Evolutionary conservation across 2,329 filamentous ascomycete genomes (phyloP).

Genomic region (Colletotrichum navitas): DNA sequence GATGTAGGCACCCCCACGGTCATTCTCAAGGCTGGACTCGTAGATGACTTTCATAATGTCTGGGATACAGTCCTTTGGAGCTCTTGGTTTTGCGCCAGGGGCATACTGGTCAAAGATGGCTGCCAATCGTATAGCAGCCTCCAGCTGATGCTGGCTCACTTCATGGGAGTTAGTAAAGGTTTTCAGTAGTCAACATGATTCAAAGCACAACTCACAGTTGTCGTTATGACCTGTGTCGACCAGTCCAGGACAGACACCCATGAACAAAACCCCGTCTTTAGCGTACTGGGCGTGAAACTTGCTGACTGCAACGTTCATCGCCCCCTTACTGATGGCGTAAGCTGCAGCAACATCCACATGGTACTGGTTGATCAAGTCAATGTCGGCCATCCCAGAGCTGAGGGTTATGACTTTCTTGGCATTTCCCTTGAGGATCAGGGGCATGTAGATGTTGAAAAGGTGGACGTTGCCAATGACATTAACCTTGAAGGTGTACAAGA

Average conservation of each 20-base stretch:
- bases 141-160: slow-evolving; percentile 48
- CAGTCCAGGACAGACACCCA: slow-evolving; percentile 64
- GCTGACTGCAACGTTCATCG: slow-evolving; percentile 63
- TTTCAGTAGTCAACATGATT: not conserved
- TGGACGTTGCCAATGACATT: slow-evolving; percentile 67
- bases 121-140: slow-evolving; percentile 45
- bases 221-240: slow-evolving; percentile 57
- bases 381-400: slow-evolving; percentile 61
- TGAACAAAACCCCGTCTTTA: slow-evolving; percentile 64
- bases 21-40: slow-evolving; percentile 58
- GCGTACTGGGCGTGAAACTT: slow-evolving; percentile 66
- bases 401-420: slow-evolving; percentile 68
- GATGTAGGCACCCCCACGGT: slow-evolving; percentile 64
- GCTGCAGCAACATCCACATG: slow-evolving; percentile 51
- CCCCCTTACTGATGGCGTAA: slow-evolving; percentile 66
- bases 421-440: slow-evolving; percentile 63
- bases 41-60: slow-evolving; percentile 51
- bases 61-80: slow-evolving; percentile 52
- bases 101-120: slow-evolving; percentile 53
- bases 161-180: not conserved
- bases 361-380: slow-evolving; percentile 54
- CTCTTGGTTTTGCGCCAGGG: slow-evolving; percentile 54
- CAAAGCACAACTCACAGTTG: slow-evolving; percentile 43
- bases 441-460: slow-evolving; percentile 65
- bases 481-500: slow-evolving; percentile 51